phyloP scores from a whole-genome alignment of 1,139 yeast genomes.

The Candida sp. region DNA sequence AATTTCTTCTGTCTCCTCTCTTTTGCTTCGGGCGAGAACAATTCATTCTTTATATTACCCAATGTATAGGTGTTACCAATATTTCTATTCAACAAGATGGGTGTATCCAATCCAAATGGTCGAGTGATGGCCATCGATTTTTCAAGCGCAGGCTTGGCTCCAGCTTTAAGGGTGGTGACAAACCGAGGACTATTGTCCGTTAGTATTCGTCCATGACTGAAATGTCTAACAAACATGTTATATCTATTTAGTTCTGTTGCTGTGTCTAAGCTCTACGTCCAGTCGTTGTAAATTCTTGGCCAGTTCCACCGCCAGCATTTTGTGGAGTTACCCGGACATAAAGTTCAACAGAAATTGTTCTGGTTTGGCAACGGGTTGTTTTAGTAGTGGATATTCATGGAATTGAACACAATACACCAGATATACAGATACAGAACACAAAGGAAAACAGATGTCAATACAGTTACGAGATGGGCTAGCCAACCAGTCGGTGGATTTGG shows the following conservation, averaged over 20 bases:
- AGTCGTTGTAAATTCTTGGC: background rate
- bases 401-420: background rate
- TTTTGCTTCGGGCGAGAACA: slow-evolving; percentile 41
- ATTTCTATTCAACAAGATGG: slow-evolving; percentile 25
- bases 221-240: background rate
- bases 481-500: slow-evolving; percentile 65
- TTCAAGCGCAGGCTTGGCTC: slow-evolving; percentile 26
- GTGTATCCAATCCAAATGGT: slow-evolving; percentile 40
- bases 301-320: background rate
- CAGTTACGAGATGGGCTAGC: slow-evolving; percentile 54
- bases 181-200: slow-evolving; percentile 18
- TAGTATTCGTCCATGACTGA: slow-evolving; percentile 1
- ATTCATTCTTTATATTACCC: slow-evolving; percentile 18
- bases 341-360: background rate
- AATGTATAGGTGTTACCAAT: slow-evolving; percentile 17
- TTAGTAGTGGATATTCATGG: too few species aligned
- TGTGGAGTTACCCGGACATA: background rate
- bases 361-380: background rate
- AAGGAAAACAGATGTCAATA: slow-evolving; percentile 41
- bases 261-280: background rate
- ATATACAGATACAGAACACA: background rate
- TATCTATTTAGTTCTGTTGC: background rate
- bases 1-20: slow-evolving; percentile 53
- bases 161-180: slow-evolving; percentile 23
- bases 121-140: slow-evolving; percentile 25